Evolutionary conservation across 352 stramenopile genomes (phyloP).

Genomic region (Pythium utonaiense): DNA sequence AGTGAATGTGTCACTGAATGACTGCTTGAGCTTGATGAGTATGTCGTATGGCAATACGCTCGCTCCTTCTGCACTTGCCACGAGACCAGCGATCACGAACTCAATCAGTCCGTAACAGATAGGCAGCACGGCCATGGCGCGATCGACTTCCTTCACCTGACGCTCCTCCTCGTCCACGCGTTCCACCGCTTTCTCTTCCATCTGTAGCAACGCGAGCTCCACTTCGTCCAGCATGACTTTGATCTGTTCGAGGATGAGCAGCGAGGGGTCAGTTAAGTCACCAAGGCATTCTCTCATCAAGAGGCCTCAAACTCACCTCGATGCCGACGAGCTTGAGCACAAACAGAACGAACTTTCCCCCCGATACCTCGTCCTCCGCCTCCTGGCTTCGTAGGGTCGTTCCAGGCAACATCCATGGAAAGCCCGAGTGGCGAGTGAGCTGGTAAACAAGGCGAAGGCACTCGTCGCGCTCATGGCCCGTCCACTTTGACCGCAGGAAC

Average conservation of each 20-base stretch:
- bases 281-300: neutral
- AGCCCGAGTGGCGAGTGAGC: constrained; percentile 59
- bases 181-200: constrained; percentile 56
- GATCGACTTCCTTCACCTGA: constrained; percentile 48
- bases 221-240: constrained; percentile 86
- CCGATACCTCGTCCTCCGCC: constrained; percentile 48
- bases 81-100: constrained; percentile 59
- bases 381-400: constrained; percentile 46
- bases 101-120: constrained; percentile 80
- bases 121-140: constrained; percentile 55
- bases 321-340: constrained; percentile 77
- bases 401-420: constrained; percentile 58
- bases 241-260: constrained; percentile 42
- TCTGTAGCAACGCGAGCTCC: constrained; percentile 60
- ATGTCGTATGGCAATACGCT: constrained; percentile 62
- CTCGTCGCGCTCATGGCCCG: constrained; percentile 63
- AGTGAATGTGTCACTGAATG: constrained; percentile 63
- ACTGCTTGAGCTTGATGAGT: constrained; percentile 69
- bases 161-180: constrained; percentile 40
- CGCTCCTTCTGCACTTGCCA: constrained; percentile 41
- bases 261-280: neutral
- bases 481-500: constrained; percentile 70
- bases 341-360: constrained; percentile 72
- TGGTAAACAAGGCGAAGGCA: constrained; percentile 54
- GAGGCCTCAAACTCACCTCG: constrained; percentile 37